A percentile compares a stretch with the other conserved stretches of the same genome.
These are phyloP conservation scores for Nyssa sinensis DNA, from an alignment of 148 eudicot genomes.

Conservation along the genomic window DNA sequence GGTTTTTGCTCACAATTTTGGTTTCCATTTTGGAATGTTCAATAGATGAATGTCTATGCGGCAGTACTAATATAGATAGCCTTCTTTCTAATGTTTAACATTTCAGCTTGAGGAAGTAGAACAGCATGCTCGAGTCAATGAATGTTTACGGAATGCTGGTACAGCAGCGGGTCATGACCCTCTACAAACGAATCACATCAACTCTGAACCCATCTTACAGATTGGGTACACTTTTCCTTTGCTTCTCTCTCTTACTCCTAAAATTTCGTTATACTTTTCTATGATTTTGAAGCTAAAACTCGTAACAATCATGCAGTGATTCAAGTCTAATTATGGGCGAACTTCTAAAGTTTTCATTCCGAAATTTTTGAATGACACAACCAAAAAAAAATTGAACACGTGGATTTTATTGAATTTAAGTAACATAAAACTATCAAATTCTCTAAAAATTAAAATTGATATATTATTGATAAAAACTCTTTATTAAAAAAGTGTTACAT, in stretches of 20 bases:
- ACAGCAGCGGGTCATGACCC: background rate
- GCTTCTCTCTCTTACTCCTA: background rate
- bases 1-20: background rate
- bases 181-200: background rate
- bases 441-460: no score
- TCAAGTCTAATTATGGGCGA: no score
- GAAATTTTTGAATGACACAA: no score
- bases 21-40: background rate
- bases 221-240: background rate
- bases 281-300: no score
- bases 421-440: no score
- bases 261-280: no score
- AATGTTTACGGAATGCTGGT: background rate
- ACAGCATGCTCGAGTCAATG: background rate
- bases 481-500: no score
- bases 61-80: background rate
- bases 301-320: no score
- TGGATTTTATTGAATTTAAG: no score
- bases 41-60: background rate
- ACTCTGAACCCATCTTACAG: background rate
- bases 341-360: no score
- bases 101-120: constrained; percentile 5
- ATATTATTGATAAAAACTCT: no score
- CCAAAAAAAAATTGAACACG: no score
- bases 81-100: background rate